Evolutionary conservation across 2,329 filamentous ascomycete genomes (phyloP).

Genomic region (Penicillium janthinellum): DNA sequence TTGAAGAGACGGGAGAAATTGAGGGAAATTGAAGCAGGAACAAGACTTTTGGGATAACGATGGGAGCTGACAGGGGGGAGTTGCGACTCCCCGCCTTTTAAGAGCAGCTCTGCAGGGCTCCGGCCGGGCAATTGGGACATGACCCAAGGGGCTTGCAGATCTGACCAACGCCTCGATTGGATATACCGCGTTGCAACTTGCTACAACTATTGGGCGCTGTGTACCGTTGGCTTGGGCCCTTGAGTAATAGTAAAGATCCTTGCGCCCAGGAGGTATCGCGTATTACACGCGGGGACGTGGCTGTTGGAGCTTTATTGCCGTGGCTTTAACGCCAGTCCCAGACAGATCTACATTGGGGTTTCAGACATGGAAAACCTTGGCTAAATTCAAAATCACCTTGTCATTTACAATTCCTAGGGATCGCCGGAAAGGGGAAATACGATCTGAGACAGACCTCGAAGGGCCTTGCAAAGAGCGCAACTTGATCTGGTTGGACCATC

Average conservation of each 20-base stretch:
- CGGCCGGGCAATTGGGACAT: background rate
- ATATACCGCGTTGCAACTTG: background rate
- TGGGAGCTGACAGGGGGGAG: background rate
- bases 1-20: slow-evolving; percentile 2
- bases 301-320: background rate
- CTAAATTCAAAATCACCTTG: too few species aligned
- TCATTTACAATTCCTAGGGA: too few species aligned
- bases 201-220: slow-evolving; percentile 7
- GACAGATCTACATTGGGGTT: background rate
- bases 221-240: background rate
- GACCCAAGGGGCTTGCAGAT: slow-evolving; percentile 6
- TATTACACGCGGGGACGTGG: background rate
- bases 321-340: background rate
- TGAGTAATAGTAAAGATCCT: background rate
- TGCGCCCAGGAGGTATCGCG: background rate
- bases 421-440: too few species aligned
- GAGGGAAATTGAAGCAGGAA: slow-evolving; percentile 9
- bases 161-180: slow-evolving; percentile 5
- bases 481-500: too few species aligned
- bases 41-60: background rate
- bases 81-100: slow-evolving; percentile 1
- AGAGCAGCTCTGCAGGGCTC: background rate
- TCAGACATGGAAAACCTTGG: too few species aligned
- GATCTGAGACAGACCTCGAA: too few species aligned
- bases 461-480: too few species aligned